Evolutionary conservation across 768 basidiomycete species (phyloP).

Genomic region (Boletus rufocinnamomeus): DNA sequence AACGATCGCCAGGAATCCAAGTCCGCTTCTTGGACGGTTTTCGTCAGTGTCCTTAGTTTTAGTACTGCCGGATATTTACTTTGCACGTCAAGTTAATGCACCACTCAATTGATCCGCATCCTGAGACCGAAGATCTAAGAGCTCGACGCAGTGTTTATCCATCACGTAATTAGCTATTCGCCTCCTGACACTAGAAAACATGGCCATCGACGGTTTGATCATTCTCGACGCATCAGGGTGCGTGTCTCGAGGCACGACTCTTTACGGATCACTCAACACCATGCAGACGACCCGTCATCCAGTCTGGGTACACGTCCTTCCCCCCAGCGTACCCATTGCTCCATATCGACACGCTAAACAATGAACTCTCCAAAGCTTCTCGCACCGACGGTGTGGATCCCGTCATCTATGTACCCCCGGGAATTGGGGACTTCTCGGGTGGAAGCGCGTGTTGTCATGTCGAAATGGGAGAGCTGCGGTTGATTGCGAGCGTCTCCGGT

Average conservation of each 20-base stretch:
- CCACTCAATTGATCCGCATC: conserved; percentile 1
- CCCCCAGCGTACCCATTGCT: conserved; percentile 78
- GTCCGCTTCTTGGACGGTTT: background rate
- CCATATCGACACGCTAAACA: conserved; percentile 84
- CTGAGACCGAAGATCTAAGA: background rate
- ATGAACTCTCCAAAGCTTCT: conserved; percentile 59
- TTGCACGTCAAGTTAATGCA: conserved; percentile 8
- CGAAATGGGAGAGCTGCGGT: conserved; percentile 68
- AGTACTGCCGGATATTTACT: conserved; percentile 11
- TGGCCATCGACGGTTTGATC: conserved; percentile 83
- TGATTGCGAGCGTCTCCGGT: conserved; percentile 80
- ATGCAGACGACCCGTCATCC: conserved; percentile 76
- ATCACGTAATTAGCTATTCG: background rate
- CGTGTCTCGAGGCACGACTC: conserved; percentile 30
- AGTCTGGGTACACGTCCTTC: conserved; percentile 84
- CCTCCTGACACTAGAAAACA: conserved; percentile 26
- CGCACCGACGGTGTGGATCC: conserved; percentile 65
- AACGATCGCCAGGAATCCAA: background rate
- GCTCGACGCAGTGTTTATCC: background rate
- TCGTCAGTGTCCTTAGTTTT: conserved; percentile 8
- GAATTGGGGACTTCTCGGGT: conserved; percentile 43
- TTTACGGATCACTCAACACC: conserved; percentile 6
- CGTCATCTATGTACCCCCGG: conserved; percentile 62
- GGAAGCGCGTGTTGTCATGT: conserved; percentile 84
- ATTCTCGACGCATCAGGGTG: conserved; percentile 76